These are phyloP conservation scores for Coniochaeta prunicola DNA, from an alignment of 2,329 filamentous ascomycete species.

Conservation along the genomic window DNA sequence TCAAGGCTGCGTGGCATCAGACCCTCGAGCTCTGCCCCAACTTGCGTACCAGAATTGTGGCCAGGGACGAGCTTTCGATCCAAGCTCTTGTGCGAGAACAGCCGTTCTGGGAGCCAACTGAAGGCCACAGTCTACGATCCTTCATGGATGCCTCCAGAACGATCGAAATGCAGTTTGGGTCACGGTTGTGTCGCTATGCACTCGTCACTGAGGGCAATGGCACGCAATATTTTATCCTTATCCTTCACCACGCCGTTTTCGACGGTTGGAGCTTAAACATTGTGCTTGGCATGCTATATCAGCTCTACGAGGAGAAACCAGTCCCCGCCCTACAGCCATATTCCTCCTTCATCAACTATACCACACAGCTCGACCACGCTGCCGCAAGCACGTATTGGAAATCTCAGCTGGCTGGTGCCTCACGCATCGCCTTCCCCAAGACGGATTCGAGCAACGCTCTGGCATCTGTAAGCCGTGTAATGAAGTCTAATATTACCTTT, in stretches of 20 bases:
- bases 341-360: background rate
- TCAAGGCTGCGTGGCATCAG: background rate
- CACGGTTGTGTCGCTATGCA: slow-evolving; percentile 2
- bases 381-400: too few species aligned
- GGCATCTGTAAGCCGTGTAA: too few species aligned
- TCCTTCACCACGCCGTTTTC: slow-evolving; percentile 45
- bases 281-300: slow-evolving; percentile 26
- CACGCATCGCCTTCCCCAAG: too few species aligned
- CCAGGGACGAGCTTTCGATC: too few species aligned
- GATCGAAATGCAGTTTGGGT: background rate
- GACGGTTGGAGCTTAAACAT: slow-evolving; percentile 49
- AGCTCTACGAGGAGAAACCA: background rate
- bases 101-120: background rate
- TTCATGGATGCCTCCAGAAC: too few species aligned
- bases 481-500: too few species aligned
- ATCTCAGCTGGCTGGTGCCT: too few species aligned
- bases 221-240: slow-evolving; percentile 33
- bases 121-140: background rate
- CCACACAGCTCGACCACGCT: background rate
- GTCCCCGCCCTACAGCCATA: background rate
- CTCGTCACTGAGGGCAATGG: slow-evolving; percentile 4
- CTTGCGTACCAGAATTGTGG: too few species aligned
- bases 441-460: too few species aligned
- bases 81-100: too few species aligned
- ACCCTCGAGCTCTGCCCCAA: too few species aligned